Evolutionary conservation across 2,329 filamentous ascomycete genomes (phyloP).

Genomic region (Macrophomina tecta): DNA sequence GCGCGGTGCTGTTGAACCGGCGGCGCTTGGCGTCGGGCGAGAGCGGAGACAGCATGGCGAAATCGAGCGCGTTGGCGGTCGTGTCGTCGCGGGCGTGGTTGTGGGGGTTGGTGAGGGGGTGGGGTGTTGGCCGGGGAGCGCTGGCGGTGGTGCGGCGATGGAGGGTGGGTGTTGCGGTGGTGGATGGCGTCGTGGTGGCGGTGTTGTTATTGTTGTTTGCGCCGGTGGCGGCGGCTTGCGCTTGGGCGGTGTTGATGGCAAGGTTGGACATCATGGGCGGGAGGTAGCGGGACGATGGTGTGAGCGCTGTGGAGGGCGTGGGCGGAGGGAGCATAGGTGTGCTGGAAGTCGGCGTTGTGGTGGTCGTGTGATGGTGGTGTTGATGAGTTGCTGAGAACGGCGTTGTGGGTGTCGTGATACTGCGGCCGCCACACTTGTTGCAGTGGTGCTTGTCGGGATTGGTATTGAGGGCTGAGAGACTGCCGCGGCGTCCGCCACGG

Average conservation of each 20-base stretch:
- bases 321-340: constrained; percentile 47
- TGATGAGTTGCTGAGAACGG: constrained; percentile 52
- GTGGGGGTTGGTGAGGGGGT: constrained; percentile 34
- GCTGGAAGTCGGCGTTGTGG: constrained; percentile 34
- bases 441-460: constrained; percentile 61
- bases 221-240: constrained; percentile 29
- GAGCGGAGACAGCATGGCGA: constrained; percentile 31
- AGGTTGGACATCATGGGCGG: constrained; percentile 48
- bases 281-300: constrained; percentile 42
- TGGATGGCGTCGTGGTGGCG: not conserved
- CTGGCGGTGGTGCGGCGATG: constrained; percentile 4
- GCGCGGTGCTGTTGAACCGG: constrained; percentile 41
- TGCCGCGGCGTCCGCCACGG: constrained; percentile 53
- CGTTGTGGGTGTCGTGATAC: constrained; percentile 67
- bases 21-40: constrained; percentile 45
- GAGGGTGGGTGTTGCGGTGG: not conserved
- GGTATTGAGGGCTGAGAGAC: constrained; percentile 32
- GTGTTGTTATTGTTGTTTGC: not conserved
- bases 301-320: constrained; percentile 40
- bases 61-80: constrained; percentile 17
- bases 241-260: constrained; percentile 45
- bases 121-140: constrained; percentile 1
- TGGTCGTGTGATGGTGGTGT: constrained; percentile 59
- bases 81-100: constrained; percentile 8
- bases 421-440: constrained; percentile 73